Conservation (phyloP, 2,329 filamentous ascomycete species). For the Orbilia javanica region DNA sequence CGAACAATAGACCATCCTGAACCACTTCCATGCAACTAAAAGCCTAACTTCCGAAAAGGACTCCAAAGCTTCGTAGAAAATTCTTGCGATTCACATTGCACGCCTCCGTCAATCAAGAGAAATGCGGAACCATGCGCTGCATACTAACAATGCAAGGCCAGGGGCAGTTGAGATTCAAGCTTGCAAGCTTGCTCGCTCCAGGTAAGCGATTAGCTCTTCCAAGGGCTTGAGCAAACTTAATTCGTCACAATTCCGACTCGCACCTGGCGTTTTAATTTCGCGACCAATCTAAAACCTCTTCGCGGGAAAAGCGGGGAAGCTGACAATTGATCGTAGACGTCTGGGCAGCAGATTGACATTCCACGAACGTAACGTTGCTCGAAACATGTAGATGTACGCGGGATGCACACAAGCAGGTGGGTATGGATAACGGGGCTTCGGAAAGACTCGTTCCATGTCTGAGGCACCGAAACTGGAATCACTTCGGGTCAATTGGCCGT, state of each 20-base stretch:
- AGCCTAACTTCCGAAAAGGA: conserved; percentile 19
- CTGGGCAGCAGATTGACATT: conserved; percentile 2
- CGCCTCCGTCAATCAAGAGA: conserved; percentile 7
- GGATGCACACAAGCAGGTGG: conserved; percentile 6
- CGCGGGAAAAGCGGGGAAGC: conserved; percentile 50
- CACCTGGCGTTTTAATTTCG: conserved; percentile 54
- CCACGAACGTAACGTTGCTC: conserved; percentile 48
- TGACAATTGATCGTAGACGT: conserved; percentile 20
- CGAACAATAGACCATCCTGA: conserved; percentile 11
- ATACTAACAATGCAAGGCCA: conserved; percentile 16
- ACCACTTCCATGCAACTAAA: neutral
- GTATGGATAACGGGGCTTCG: conserved; percentile 21
- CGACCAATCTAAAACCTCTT: conserved; percentile 25
- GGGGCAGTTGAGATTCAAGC: conserved; percentile 25
- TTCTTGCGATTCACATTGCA: conserved; percentile 47
- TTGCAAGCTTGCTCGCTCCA: conserved; percentile 47
- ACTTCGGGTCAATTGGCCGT: conserved; percentile 34
- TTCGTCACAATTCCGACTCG: conserved; percentile 51
- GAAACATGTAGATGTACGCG: conserved; percentile 10
- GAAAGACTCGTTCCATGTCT: conserved; percentile 22
- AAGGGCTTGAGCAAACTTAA: conserved; percentile 41
- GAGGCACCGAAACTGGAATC: conserved; percentile 12
- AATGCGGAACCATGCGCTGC: conserved; percentile 14
- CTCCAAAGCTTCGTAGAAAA: conserved; percentile 20
- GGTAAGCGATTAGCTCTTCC: conserved; percentile 35